A percentile compares a stretch with the other conserved stretches of the same genome.
phyloP scores from a whole-genome alignment of 768 basidiomycete genomes.

The Gloeophyllum trabeum region DNA sequence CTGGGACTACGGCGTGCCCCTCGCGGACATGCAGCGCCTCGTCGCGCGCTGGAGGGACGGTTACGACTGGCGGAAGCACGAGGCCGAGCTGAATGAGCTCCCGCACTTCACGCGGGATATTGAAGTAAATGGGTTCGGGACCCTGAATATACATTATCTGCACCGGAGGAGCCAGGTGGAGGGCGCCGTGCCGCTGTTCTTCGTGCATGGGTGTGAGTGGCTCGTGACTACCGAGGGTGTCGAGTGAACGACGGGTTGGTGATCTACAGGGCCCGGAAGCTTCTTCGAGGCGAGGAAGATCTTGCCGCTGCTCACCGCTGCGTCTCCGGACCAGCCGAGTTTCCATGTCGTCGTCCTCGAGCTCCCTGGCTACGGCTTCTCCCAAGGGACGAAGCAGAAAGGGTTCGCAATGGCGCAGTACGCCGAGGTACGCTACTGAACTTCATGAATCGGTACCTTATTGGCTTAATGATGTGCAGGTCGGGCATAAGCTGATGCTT shows the following conservation, averaged over 20 bases:
- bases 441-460: background rate
- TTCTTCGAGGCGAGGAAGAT: slow-evolving; percentile 49
- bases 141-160: slow-evolving; percentile 46
- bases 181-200: slow-evolving; percentile 46
- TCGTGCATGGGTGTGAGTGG: slow-evolving; percentile 45
- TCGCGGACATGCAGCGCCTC: slow-evolving; percentile 36
- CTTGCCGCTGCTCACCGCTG: slow-evolving; percentile 35
- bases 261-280: slow-evolving; percentile 43
- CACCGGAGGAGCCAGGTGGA: slow-evolving; percentile 33
- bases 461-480: background rate
- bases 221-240: background rate
- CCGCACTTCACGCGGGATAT: slow-evolving; percentile 47
- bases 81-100: slow-evolving; percentile 37
- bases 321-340: slow-evolving; percentile 31
- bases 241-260: background rate
- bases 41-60: slow-evolving; percentile 36
- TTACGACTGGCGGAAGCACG: slow-evolving; percentile 46
- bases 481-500: slow-evolving; percentile 16
- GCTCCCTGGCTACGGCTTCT: slow-evolving; percentile 54
- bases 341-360: slow-evolving; percentile 55
- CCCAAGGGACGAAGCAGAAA: slow-evolving; percentile 38
- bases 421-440: slow-evolving; percentile 30
- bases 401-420: slow-evolving; percentile 39
- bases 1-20: slow-evolving; percentile 25
- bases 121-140: slow-evolving; percentile 31